Evolutionary conservation across 2,329 filamentous ascomycete species (phyloP).

Genomic region (Neonectria sp.): DNA sequence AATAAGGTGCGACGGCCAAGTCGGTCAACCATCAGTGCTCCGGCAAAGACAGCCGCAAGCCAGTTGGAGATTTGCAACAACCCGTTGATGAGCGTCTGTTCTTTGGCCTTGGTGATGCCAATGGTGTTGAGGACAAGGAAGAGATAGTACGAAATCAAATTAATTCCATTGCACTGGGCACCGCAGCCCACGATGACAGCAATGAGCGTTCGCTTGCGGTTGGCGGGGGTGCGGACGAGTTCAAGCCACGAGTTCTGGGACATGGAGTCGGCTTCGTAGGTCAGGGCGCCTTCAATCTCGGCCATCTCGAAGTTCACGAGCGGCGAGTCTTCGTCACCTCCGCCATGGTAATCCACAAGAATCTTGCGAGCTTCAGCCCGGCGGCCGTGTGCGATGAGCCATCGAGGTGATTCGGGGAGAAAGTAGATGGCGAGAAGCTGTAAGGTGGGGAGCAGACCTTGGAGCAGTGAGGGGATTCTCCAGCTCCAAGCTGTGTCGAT

Average conservation of each 20-base stretch:
- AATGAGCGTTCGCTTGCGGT: conserved; percentile 45
- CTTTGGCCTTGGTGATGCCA: conserved; percentile 56
- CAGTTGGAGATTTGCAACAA: conserved; percentile 56
- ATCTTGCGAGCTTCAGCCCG: conserved; percentile 55
- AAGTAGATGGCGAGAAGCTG: conserved; percentile 46
- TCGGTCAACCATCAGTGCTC: conserved; percentile 57
- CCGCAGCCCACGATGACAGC: conserved; percentile 40
- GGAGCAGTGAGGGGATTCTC: conserved; percentile 48
- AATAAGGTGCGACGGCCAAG: conserved; percentile 59
- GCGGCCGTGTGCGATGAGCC: conserved; percentile 52
- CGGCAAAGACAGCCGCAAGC: conserved; percentile 54
- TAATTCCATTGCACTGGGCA: conserved; percentile 44
- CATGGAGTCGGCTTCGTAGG: conserved; percentile 49
- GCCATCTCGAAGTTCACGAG: conserved; percentile 59
- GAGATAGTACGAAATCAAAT: conserved; percentile 51
- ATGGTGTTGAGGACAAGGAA: conserved; percentile 56
- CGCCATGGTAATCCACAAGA: conserved; percentile 58
- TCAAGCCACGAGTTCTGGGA: conserved; percentile 56
- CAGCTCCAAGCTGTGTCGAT: conserved; percentile 44
- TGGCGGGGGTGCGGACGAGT: conserved; percentile 55
- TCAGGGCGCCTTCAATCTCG: conserved; percentile 56
- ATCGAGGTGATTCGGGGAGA: conserved; percentile 48
- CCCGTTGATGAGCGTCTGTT: conserved; percentile 49
- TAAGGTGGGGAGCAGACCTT: conserved; percentile 41
- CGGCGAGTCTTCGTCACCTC: conserved; percentile 56